A percentile compares a stretch with the other conserved stretches of the same genome.
phyloP scores from a whole-genome alignment of 768 basidiomycete genomes.

The Favolaschia claudopus region DNA sequence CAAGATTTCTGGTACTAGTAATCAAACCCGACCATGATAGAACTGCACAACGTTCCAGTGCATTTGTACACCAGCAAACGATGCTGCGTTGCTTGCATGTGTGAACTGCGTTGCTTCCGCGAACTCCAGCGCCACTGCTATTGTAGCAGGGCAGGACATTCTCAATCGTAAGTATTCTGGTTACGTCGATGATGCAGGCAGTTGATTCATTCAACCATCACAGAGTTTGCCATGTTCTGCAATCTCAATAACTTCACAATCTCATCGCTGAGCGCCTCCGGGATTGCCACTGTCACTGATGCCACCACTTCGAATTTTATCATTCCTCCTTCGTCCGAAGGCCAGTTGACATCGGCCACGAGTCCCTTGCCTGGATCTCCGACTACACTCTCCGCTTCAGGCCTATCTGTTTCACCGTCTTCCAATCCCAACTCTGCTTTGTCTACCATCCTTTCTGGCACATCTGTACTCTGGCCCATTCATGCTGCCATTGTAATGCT shows the following conservation, averaged over 20 bases:
- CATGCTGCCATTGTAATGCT: no score
- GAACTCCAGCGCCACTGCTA: slow-evolving; percentile 17
- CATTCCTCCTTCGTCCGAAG: background rate
- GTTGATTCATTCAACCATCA: background rate
- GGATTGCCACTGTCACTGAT: slow-evolving; percentile 17
- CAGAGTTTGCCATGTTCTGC: slow-evolving; percentile 15
- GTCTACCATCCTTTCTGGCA: no score
- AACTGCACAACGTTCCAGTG: slow-evolving; percentile 34
- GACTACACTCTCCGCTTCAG: background rate
- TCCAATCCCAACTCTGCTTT: no score
- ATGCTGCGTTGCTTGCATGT: slow-evolving; percentile 35
- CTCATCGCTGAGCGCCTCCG: slow-evolving; percentile 17
- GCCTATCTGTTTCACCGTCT: no score
- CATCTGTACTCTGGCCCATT: no score
- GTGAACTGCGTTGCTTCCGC: slow-evolving; percentile 37
- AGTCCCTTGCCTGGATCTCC: background rate
- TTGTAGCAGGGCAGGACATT: slow-evolving; percentile 31
- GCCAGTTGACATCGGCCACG: no score
- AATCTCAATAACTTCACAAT: slow-evolving; percentile 12
- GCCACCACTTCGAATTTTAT: slow-evolving; percentile 5
- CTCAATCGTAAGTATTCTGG: slow-evolving; percentile 32
- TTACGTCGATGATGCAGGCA: background rate
- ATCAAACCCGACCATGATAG: slow-evolving; percentile 58
- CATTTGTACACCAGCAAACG: slow-evolving; percentile 34
- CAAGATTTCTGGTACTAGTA: slow-evolving; percentile 5